Conservation (phyloP, 768 basidiomycete species). For the Pleurotus tuber-regium region DNA sequence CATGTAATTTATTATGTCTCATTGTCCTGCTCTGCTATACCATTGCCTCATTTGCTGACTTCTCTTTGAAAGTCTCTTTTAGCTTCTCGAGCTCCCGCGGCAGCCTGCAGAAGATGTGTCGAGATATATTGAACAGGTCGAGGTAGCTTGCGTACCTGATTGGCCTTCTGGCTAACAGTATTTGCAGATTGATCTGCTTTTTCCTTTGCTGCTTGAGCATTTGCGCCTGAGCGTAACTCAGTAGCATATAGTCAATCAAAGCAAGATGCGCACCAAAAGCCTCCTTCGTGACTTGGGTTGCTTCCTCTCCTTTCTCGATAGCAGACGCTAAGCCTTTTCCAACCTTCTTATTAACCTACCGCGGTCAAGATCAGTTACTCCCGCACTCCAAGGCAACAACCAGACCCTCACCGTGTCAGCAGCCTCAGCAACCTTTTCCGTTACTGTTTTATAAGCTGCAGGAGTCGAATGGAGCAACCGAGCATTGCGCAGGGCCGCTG, state of each 20-base stretch:
- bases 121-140: conserved; percentile 5
- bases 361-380: background rate
- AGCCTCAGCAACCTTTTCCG: conserved; percentile 42
- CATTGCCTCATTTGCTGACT: conserved; percentile 18
- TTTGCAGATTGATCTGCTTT: conserved; percentile 34
- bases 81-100: conserved; percentile 29
- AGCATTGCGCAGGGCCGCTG: background rate
- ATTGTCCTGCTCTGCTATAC: background rate
- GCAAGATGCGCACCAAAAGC: conserved; percentile 30
- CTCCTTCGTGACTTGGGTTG: conserved; percentile 38
- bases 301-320: conserved; percentile 45
- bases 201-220: conserved; percentile 29
- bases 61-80: conserved; percentile 35
- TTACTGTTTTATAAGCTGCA: conserved; percentile 33
- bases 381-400: background rate
- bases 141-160: conserved; percentile 28
- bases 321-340: conserved; percentile 45
- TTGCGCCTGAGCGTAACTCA: conserved; percentile 36
- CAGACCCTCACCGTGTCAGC: conserved; percentile 39
- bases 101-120: conserved; percentile 22
- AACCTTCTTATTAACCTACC: conserved; percentile 43
- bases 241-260: background rate
- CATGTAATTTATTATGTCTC: background rate
- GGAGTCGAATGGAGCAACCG: conserved; percentile 36
- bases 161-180: conserved; percentile 33